These are phyloP conservation scores for Fusarium sp. DNA, from an alignment of 2,329 filamentous ascomycete species.

Conservation along the genomic window DNA sequence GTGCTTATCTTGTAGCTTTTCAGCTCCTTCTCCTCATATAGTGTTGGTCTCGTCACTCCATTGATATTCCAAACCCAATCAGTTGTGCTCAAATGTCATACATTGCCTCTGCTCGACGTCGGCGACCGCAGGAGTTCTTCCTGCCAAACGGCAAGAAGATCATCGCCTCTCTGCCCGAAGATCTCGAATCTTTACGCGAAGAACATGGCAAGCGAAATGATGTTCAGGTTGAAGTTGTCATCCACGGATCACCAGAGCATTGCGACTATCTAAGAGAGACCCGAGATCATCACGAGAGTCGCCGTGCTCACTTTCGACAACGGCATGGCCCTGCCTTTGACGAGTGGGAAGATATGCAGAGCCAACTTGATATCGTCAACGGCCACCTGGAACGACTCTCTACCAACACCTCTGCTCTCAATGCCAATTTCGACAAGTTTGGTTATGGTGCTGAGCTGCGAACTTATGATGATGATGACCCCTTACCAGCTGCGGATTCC, in stretches of 20 bases:
- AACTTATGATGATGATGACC: conserved; percentile 51
- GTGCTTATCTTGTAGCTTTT: conserved; percentile 26
- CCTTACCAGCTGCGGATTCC: conserved; percentile 8
- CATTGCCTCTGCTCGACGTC: conserved; percentile 38
- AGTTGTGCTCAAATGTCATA: conserved; percentile 31
- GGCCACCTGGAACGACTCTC: conserved; percentile 63
- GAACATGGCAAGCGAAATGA: conserved; percentile 50
- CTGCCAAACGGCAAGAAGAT: conserved; percentile 65
- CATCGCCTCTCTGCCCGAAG: conserved; percentile 66
- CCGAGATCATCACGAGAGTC: conserved; percentile 62
- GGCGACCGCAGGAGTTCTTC: conserved; percentile 61
- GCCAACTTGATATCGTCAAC: conserved; percentile 62
- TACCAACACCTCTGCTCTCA: conserved; percentile 63
- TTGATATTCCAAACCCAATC: background rate
- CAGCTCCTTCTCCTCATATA: conserved; percentile 20
- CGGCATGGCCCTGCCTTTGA: conserved; percentile 61
- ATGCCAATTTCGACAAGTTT: conserved; percentile 70
- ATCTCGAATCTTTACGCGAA: conserved; percentile 57
- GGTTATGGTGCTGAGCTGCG: conserved; percentile 68
- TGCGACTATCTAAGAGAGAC: conserved; percentile 57
- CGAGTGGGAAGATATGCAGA: conserved; percentile 65
- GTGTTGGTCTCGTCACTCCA: background rate
- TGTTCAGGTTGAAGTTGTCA: conserved; percentile 63
- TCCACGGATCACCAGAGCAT: conserved; percentile 63
- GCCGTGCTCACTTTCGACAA: conserved; percentile 56